Conservation (phyloP, 2,329 filamentous ascomycete genomes). For the Capronia coronata region DNA sequence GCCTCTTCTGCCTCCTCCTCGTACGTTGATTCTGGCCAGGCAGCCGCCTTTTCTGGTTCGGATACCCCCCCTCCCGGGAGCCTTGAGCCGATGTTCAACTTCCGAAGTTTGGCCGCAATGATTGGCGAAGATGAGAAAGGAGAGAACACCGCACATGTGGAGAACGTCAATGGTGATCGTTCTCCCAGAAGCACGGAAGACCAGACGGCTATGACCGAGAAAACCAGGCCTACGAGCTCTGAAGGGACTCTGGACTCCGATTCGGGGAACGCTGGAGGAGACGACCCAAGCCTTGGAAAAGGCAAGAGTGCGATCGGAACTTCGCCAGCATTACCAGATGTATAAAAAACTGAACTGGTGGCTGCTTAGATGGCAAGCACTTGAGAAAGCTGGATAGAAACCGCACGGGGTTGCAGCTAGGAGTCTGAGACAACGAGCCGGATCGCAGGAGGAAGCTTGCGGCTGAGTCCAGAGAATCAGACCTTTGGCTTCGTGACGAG, state of each 20-base stretch:
- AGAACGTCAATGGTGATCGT: slow-evolving; percentile 29
- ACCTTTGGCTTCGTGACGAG: background rate
- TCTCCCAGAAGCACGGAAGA: slow-evolving; percentile 9
- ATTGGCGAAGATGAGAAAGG: slow-evolving; percentile 60
- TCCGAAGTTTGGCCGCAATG: slow-evolving; percentile 76
- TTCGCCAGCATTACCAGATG: slow-evolving; percentile 11
- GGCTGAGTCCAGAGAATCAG: background rate
- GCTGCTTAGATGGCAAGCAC: background rate
- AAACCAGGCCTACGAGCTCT: background rate
- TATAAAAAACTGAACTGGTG: no score
- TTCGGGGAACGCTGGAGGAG: slow-evolving; percentile 2
- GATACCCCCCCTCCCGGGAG: slow-evolving; percentile 40
- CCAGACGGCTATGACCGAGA: background rate
- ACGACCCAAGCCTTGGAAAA: slow-evolving; percentile 4
- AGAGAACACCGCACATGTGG: slow-evolving; percentile 34
- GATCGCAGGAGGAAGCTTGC: background rate
- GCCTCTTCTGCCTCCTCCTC: slow-evolving; percentile 80
- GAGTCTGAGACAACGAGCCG: no score
- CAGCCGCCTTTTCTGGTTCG: slow-evolving; percentile 29
- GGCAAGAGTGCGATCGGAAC: slow-evolving; percentile 6
- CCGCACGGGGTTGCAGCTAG: background rate
- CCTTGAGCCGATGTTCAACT: slow-evolving; percentile 84
- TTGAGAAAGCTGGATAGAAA: background rate
- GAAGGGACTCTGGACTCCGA: slow-evolving; percentile 10
- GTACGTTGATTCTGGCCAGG: slow-evolving; percentile 57